A percentile compares a stretch with the other conserved stretches of the same genome.
Evolutionary conservation across 2,329 filamentous ascomycete genomes (phyloP).

Genomic region (Ophiostoma perfectum): DNA sequence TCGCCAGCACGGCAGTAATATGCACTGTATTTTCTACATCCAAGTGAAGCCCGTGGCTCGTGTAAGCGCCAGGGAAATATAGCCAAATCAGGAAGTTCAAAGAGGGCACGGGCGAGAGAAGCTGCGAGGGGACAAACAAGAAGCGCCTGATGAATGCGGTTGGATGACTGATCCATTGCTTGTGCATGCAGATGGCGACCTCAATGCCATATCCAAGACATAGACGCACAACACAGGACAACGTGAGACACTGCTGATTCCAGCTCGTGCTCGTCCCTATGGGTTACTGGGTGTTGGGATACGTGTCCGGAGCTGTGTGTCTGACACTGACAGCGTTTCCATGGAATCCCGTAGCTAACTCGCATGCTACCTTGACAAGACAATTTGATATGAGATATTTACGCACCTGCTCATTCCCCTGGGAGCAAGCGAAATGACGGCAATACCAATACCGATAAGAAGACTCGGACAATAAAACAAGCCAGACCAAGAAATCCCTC

Average conservation of each 20-base stretch:
- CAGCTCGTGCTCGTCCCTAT: too few relatives aligned
- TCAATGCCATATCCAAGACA: constrained; percentile 1
- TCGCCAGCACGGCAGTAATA: background rate
- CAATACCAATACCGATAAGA: background rate
- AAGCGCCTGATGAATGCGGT: background rate
- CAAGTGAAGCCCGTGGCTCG: background rate
- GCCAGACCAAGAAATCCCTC: background rate
- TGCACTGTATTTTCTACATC: background rate
- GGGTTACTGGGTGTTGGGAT: too few relatives aligned
- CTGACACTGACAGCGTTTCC: constrained; percentile 7
- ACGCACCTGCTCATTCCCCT: background rate
- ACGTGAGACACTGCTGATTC: too few relatives aligned
- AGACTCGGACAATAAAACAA: background rate
- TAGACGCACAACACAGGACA: background rate
- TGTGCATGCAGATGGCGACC: background rate
- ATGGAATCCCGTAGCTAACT: background rate
- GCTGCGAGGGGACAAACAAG: background rate
- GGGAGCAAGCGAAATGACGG: background rate
- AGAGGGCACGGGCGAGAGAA: background rate
- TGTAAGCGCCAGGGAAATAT: background rate
- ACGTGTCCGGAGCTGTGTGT: background rate
- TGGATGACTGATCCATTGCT: background rate
- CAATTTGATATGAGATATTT: background rate
- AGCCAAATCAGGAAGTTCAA: constrained; percentile 20
- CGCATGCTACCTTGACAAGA: background rate